These are phyloP conservation scores for Artemisia tridentata DNA, from an alignment of 129 eudicot species.

Conservation along the genomic window DNA sequence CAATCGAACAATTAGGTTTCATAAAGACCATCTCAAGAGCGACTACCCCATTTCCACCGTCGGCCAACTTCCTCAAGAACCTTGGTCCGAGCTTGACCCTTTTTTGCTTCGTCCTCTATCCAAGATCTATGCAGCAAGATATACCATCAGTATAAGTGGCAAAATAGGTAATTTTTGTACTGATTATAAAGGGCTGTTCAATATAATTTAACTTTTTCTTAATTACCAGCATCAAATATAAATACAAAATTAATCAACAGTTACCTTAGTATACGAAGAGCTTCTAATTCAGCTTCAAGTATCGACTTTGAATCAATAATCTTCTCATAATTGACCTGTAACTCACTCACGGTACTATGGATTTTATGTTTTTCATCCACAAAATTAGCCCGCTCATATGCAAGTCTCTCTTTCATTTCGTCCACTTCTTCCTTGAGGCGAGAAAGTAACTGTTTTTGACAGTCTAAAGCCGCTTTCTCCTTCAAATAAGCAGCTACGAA, in stretches of 20 bases:
- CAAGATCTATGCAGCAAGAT: constrained; percentile 63
- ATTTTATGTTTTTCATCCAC: constrained; percentile 47
- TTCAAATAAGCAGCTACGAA: constrained; percentile 41
- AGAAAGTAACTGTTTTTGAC: constrained; percentile 77
- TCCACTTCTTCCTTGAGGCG: constrained; percentile 62
- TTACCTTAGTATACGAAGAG: constrained; percentile 89
- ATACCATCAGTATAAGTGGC: neutral
- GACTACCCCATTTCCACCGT: constrained; percentile 85
- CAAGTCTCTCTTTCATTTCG: constrained; percentile 62
- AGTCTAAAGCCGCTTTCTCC: constrained; percentile 84
- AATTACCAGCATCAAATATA: no score
- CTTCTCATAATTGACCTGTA: constrained; percentile 53
- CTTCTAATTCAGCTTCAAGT: constrained; percentile 92
- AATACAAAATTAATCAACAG: neutral
- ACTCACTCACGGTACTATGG: constrained; percentile 26
- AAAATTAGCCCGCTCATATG: constrained; percentile 38
- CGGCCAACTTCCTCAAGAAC: constrained; percentile 77
- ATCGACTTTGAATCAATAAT: constrained; percentile 62
- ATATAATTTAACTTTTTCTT: no score
- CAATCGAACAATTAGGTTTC: neutral
- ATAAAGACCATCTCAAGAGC: constrained; percentile 27
- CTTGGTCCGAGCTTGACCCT: constrained; percentile 80
- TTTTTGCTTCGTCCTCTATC: constrained; percentile 90
- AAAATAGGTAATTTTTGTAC: neutral
- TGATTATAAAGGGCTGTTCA: no score